Base-by-base conservation (phyloP, 257 asterid genomes). In the Plantago elongata region DNA sequence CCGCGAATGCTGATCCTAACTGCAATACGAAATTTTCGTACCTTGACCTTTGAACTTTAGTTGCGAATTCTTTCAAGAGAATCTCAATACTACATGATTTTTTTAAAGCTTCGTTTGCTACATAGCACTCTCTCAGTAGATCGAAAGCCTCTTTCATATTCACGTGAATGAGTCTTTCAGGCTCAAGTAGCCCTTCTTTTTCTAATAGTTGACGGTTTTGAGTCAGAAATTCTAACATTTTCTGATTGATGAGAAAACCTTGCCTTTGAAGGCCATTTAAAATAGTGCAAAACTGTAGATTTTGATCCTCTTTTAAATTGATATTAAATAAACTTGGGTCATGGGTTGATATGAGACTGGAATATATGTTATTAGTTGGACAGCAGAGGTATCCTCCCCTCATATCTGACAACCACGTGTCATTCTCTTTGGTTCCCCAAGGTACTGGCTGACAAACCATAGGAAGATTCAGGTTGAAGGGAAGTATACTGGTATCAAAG, bases 251-350 rank as follows among this genome's bases (percentile, higher is more conserved):
- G 13, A 17, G 5, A 54, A 65, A 65, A 10, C 62, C 62, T 65
- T 65, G 42, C 4, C 18, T 65, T 54, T 65, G 69, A 65, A 65
- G 61, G 9, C 52, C 62, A 38, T 17, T 65, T 45, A 63, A 63
- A 12, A 63, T 63, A 29, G 12, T 7, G 8, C 59, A 63, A 11
- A 0, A 6, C 46, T 10, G 48, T 48, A 29, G 27, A 62, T 1
- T 13, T 62, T 2, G 7, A 22, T 13, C n/a, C n/a, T 62, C 14
- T 18, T 62, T 11, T 48, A 62, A 18, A 46, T 46, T 22, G 5
- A 62, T 62, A 34, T 46, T 46, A 34, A 62, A 62, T 46, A 46
- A 3, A 45, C 30, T 62, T 10, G 5, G 34, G 57, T 62, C 48
- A 46, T 48, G 45, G 43, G 54, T 13, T 62, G 67, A 46, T 7